These are phyloP conservation scores for Selenicereus undatus DNA, from an alignment of 148 eudicot genomes.

Conservation along the genomic window DNA sequence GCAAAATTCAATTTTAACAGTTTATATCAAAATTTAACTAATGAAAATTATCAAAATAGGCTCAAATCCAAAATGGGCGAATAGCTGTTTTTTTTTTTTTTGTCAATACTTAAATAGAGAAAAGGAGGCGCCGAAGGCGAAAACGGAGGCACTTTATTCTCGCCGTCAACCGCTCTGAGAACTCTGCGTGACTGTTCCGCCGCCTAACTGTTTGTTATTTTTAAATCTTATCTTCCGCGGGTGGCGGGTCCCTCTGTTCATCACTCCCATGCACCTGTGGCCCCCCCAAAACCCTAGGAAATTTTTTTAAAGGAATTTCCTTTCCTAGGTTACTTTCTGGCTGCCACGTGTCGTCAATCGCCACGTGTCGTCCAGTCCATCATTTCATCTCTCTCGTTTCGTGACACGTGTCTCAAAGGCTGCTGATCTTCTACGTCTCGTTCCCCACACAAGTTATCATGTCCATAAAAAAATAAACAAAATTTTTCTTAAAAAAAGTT, in stretches of 20 bases:
- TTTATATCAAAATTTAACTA: too few relatives aligned
- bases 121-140: neutral
- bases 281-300: too few relatives aligned
- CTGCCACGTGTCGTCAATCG: neutral
- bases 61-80: too few relatives aligned
- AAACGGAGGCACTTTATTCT: neutral
- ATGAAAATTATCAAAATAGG: too few relatives aligned
- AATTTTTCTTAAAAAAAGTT: neutral
- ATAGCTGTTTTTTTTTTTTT: too few relatives aligned
- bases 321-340: neutral
- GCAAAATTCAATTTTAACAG: too few relatives aligned
- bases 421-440: neutral
- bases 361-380: neutral
- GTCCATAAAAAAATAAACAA: neutral
- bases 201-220: neutral
- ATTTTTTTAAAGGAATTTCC: too few relatives aligned
- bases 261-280: neutral
- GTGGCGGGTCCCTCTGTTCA: neutral
- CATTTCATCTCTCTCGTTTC: neutral
- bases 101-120: too few relatives aligned
- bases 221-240: neutral
- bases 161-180: conserved; percentile 8
- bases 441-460: neutral
- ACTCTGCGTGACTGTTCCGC: neutral
- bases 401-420: neutral